Evolutionary conservation across 352 stramenopile species (phyloP), one percentile per base, ranked within the genome.

Genomic region (Chrysophaeum taylorii): DNA sequence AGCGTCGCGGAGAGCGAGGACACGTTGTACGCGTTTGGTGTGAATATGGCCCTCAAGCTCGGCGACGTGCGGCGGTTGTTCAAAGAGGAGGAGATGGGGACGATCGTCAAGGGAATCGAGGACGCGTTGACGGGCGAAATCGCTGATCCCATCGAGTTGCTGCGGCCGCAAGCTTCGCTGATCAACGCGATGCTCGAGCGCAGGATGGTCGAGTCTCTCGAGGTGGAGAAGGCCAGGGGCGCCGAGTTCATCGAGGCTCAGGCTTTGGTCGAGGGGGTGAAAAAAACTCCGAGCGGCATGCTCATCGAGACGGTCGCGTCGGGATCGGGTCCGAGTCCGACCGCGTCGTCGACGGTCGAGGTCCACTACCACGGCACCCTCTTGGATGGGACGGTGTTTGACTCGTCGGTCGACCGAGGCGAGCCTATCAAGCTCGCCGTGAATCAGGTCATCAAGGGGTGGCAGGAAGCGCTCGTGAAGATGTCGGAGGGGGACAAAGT

Each of bases 321-420:
- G 48, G 76, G 76, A 67, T 69, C 39, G 5, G 76, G 76, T 18
- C 36, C 42, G 4, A 5, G 74, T 33, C 78, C 85, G 12, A 86
- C 79, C 41, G 69, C 70, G 53, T 75, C 76, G 23, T 85, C 82
- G 27, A 87, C 79, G 16, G 83, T 91, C 5, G 79, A 82, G 54
- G 84, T 90, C 16, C 83, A 91, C 73, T 92, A 92, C 73, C 81
- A 89, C 69, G 86, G 85, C 39, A 91, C 85, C 35, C 72, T 92
- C 12, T 73, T 82, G 9, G 86, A 92, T 73, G 85, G 85, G 48
- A 90, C 82, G 16, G 80, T 90, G 0, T 90, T 92, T 75, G 85
- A 92, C 71, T 84, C 78, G 7, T 86, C 81, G 37, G 62, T 87
- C 18, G 75, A 76, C 50, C 67, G 79, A 27, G 79, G 76, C 42